A percentile compares a stretch with the other conserved stretches of the same genome.
phyloP scores from a whole-genome alignment of 2,329 filamentous ascomycete species.

The Chalaropsis thielavioides region DNA sequence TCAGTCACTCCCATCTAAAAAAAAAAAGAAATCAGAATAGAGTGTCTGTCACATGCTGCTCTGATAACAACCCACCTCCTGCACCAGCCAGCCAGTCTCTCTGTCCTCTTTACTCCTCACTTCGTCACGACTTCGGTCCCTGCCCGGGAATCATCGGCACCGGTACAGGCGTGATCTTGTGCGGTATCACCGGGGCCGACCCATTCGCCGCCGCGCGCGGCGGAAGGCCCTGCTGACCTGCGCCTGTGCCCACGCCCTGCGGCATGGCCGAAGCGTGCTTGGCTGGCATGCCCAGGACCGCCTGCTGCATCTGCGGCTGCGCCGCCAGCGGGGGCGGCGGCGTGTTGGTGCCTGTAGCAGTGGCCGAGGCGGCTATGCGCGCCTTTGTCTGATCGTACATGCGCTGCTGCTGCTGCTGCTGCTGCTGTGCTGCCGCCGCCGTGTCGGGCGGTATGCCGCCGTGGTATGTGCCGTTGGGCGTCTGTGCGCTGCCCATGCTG shows the following conservation, averaged over 20 bases:
- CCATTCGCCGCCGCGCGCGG: constrained; percentile 19
- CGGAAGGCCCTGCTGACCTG: not conserved
- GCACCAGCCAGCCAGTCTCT: not conserved
- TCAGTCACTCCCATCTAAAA: not conserved
- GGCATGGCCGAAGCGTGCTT: not conserved
- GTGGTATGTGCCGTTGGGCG: constrained; percentile 10
- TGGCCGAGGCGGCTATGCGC: constrained; percentile 27
- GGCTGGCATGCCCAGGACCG: not conserved
- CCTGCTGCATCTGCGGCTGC: not conserved
- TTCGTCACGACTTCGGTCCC: not conserved
- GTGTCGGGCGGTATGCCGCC: constrained; percentile 1
- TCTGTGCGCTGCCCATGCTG: constrained; percentile 3
- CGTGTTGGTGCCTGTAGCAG: constrained; percentile 20
- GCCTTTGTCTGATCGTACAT: constrained; percentile 38
- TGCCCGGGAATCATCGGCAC: constrained; percentile 28
- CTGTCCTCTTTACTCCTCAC: not conserved
- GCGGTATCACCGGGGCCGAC: constrained; percentile 24
- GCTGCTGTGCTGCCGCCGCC: constrained; percentile 24
- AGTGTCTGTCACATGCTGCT: not conserved
- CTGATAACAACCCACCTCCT: not conserved
- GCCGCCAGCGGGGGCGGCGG: constrained; percentile 5
- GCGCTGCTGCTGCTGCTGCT: constrained; percentile 35
- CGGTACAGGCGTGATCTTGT: constrained; percentile 33
- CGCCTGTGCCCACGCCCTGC: not conserved
- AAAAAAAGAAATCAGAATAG: not conserved